Evolutionary conservation across 2,329 filamentous ascomycete genomes (phyloP).

Genomic region (Volutella citrinella): DNA sequence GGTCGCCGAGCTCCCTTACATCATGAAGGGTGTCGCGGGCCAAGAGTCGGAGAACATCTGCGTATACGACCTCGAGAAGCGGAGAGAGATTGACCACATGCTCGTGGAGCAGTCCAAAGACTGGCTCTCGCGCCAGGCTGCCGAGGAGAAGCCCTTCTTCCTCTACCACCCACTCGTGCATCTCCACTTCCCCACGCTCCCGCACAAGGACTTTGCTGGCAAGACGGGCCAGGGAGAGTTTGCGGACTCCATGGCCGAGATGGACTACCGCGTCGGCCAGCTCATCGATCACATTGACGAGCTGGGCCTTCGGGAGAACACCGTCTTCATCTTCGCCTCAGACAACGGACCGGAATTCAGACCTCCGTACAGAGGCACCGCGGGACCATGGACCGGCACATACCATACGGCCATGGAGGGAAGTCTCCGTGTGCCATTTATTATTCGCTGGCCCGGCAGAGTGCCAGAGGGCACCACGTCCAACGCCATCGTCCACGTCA

Average conservation of each 20-base stretch:
- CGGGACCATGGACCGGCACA: slow-evolving; percentile 32
- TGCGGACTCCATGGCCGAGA: slow-evolving; percentile 32
- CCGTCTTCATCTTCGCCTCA: slow-evolving; percentile 32
- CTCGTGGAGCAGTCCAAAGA: slow-evolving; percentile 29
- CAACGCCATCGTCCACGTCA: slow-evolving; percentile 32
- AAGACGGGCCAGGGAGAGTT: slow-evolving; percentile 29
- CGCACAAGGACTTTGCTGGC: slow-evolving; percentile 26
- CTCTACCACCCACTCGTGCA: slow-evolving; percentile 33
- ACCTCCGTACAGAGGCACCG: slow-evolving; percentile 29
- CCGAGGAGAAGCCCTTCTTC: slow-evolving; percentile 24
- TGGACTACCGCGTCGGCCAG: slow-evolving; percentile 31
- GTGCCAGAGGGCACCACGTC: slow-evolving; percentile 24
- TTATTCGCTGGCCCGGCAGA: slow-evolving; percentile 31
- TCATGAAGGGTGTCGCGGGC: slow-evolving; percentile 29
- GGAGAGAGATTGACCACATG: slow-evolving; percentile 30
- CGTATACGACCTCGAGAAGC: slow-evolving; percentile 30
- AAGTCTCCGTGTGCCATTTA: slow-evolving; percentile 32
- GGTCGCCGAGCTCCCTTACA: slow-evolving; percentile 31
- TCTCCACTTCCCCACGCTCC: slow-evolving; percentile 31
- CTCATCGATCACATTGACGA: slow-evolving; percentile 29
- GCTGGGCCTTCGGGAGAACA: slow-evolving; percentile 27
- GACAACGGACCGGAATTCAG: slow-evolving; percentile 35
- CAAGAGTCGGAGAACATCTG: slow-evolving; percentile 27
- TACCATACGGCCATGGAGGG: slow-evolving; percentile 37
- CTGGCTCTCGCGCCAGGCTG: slow-evolving; percentile 27